Conservation (phyloP, 2,329 filamentous ascomycete genomes). For the Paecilomyces formosus region DNA sequence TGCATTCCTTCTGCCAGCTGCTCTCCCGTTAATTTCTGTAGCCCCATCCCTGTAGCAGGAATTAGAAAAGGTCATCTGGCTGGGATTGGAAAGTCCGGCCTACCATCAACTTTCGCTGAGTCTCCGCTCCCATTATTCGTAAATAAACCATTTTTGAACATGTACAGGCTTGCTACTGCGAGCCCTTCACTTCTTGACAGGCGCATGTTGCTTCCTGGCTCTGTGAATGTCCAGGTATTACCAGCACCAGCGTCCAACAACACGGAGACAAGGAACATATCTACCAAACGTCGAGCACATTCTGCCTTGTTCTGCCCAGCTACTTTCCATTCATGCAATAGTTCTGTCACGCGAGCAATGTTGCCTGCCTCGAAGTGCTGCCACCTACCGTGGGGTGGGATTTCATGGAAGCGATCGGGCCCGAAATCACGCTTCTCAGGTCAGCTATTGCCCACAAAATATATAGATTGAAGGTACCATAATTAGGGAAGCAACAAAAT, state of each 20-base stretch:
- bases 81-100: not conserved
- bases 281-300: conserved; percentile 47
- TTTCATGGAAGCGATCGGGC: conserved; percentile 38
- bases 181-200: conserved; percentile 42
- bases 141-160: conserved; percentile 42
- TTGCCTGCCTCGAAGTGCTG: conserved; percentile 57
- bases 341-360: conserved; percentile 40
- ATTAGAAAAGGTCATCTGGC: not conserved
- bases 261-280: conserved; percentile 56
- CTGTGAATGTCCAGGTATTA: conserved; percentile 42
- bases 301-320: conserved; percentile 39
- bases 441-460: not conserved
- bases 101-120: conserved; percentile 29
- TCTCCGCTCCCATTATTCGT: conserved; percentile 10
- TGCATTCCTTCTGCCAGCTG: conserved; percentile 37
- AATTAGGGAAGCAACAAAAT: conserved; percentile 39
- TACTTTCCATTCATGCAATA: conserved; percentile 41
- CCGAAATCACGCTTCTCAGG: conserved; percentile 43
- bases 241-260: conserved; percentile 51
- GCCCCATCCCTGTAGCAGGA: conserved; percentile 18
- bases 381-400: conserved; percentile 53
- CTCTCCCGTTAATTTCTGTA: conserved; percentile 26
- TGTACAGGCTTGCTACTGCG: conserved; percentile 44
- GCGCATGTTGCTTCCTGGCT: conserved; percentile 20
- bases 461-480: conserved; percentile 20